Conservation (phyloP, 2,329 filamentous ascomycete genomes). For the Beauveria pseudobassiana region DNA sequence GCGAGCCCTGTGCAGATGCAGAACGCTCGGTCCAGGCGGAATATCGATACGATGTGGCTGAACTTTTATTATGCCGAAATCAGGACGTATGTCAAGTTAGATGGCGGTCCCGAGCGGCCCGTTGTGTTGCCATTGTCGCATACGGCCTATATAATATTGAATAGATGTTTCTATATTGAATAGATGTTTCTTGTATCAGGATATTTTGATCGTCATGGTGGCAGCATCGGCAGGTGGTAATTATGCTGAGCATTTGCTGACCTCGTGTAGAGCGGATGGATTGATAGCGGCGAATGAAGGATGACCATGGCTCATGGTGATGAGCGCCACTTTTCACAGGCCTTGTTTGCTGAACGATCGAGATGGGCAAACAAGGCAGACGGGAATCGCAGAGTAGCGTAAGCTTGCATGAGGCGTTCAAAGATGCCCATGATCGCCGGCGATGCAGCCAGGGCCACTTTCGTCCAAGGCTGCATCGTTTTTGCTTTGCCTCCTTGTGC, state of each 20-base stretch:
- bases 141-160: no score
- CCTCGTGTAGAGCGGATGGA: background rate
- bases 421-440: background rate
- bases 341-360: background rate
- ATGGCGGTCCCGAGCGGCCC: background rate
- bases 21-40: background rate
- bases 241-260: background rate
- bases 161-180: no score
- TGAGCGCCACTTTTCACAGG: background rate
- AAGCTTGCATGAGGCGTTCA: background rate
- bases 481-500: background rate
- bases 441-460: background rate
- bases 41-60: slow-evolving; percentile 3
- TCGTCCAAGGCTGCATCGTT: background rate
- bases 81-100: background rate
- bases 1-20: background rate
- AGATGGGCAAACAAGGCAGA: background rate
- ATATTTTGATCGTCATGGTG: background rate
- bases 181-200: background rate
- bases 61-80: background rate
- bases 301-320: no score
- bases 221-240: background rate
- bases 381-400: background rate
- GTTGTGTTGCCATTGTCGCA: background rate
- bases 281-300: background rate